Base-by-base conservation (phyloP, 2,329 filamentous ascomycete species). In the Domatiomyces globalis region DNA sequence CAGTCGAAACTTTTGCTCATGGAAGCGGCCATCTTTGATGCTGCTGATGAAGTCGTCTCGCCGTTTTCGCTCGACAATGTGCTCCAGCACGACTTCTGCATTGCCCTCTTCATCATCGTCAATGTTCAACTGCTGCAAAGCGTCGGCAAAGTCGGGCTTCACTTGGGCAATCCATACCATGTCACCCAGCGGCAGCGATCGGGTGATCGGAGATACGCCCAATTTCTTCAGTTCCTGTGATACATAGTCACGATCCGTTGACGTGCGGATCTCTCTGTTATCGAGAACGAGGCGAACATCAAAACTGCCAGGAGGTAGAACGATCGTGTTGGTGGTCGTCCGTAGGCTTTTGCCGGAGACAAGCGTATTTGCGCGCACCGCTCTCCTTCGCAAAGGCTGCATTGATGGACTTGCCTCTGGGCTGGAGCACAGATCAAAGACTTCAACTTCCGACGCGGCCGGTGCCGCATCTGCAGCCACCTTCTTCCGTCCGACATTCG, bases 1-100 rank as follows among this genome's bases (percentile, higher is more conserved):
- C 9, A 90, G 73, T 1, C 86, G 81, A 63, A 88, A 90, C 63
- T 92, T 90, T 63, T 92, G 86, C 64, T 92, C 86, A 58, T 84
- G 83, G 60, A 88, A 90, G 2, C 86, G 80, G 1, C 85, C 84
- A 56, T 90, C 86, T 65, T 85, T 87, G 67, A 92, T 87, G 55
- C 84, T 88, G 48, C 76, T 71, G n/a, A 90, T 75, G 46, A 92
- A 69, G 63, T 92, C 86, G 62, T 90, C 85, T 0, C 89, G 74
- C 7, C 86, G 75, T 63, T 92, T 92, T 54, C 86, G 76, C 67
- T 92, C 86, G 1, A 88, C 77, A 45, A 92, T 85, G 74, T 82
- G 87, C 65, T 90, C 85, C 4, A 92, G 71, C 46, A 87, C 79
- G 10, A 90, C 67, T 63, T 89, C 85, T 53, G 80, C 76, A 15